Evolutionary conservation across 1,284 basidiomycete genomes (phyloP), one percentile per base, ranked within the genome.

Genomic region (Cryptococcus hybrid): DNA sequence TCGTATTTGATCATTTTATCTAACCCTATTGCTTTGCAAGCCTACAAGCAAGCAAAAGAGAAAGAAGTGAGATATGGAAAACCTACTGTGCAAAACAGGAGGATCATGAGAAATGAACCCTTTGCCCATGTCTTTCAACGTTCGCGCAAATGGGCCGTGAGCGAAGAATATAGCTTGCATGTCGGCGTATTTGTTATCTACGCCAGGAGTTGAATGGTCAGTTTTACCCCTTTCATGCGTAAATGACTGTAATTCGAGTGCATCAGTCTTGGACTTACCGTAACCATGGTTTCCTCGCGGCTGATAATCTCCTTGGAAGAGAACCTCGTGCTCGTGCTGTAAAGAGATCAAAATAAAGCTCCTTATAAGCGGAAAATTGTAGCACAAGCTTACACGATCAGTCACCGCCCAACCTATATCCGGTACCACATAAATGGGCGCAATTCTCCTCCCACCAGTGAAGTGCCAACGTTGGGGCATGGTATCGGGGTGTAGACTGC

Each of bases 141-240:
- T 81, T 4, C 83, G 75, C 9, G 88, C 86, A 70, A 92, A 92
- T 0, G 92, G 91, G 1, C 92, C 92, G 68, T 90, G 88, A 2
- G 90, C 89, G 60, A 94, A 87, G 75, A 95, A 94, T 74, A 91
- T 87, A 0, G 91, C 91, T 55, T 86, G 85, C 92, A 95, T 95
- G 3, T 88, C 82, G 7, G 80, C 69, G 43, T 86, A 83, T 12
- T 82, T 74, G 63, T 92, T 92, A 70, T 93, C 90, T 70, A 8
- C 88, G 24, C 15, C 3, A 39, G 18, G 15, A 38, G 30, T 30
- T 30, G 30, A 30, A 30, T 30, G 46, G n/a, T 47, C 9, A 42
- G 9, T 30, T 12, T 8, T 34, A 6, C 3, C 13, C 2, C 43
- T 30, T 49, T 24, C 30, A 30, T 36, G n/a, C 7, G 6, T 3